Conservation (phyloP, 106 monocot genomes). For the Acorus calamus region DNA sequence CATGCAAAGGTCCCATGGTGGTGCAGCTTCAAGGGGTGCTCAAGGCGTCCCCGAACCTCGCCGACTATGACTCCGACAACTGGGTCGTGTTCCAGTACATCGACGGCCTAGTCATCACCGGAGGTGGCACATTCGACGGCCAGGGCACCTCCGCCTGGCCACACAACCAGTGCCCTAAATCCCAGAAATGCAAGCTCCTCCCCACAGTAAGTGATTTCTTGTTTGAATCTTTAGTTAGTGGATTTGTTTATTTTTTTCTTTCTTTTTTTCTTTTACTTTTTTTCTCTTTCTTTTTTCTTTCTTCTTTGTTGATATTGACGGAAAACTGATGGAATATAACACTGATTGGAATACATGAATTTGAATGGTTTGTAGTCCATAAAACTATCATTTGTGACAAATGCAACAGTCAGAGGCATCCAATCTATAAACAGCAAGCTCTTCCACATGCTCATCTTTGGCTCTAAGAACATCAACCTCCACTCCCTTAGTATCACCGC, state of each 20-base stretch:
- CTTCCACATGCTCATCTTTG: constrained; percentile 27
- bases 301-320: too few relatives aligned
- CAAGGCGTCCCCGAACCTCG: constrained; percentile 7
- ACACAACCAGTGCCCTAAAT: not conserved
- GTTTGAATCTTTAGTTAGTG: not conserved
- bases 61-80: not conserved
- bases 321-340: too few relatives aligned
- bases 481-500: constrained; percentile 19
- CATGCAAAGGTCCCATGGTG: constrained; percentile 5
- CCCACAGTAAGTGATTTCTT: constrained; percentile 8
- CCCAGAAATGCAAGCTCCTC: constrained; percentile 7
- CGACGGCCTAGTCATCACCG: constrained; percentile 4
- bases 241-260: not conserved
- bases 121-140: constrained; percentile 26
- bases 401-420: constrained; percentile 17
- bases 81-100: constrained; percentile 29
- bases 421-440: constrained; percentile 18
- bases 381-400: constrained; percentile 13
- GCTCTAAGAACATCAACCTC: constrained; percentile 11
- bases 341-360: too few relatives aligned
- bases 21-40: constrained; percentile 13
- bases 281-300: not conserved
- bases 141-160: constrained; percentile 21
- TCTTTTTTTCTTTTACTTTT: not conserved
- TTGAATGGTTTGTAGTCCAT: constrained; percentile 13